These are phyloP conservation scores for Cystofilobasidium capitatum DNA, from an alignment of 768 basidiomycete species.

Conservation along the genomic window DNA sequence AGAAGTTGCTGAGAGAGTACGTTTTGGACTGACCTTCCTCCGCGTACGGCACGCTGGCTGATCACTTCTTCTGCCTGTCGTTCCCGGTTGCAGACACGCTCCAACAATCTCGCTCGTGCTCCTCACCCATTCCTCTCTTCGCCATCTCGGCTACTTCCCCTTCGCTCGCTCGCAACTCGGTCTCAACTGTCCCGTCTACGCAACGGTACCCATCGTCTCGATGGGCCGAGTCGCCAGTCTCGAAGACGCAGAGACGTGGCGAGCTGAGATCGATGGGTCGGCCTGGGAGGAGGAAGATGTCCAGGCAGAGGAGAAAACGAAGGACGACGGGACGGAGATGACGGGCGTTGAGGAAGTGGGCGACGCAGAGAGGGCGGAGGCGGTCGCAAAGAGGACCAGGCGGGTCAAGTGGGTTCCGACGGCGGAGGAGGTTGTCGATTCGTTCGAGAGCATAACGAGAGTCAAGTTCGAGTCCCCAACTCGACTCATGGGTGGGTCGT, in stretches of 20 bases:
- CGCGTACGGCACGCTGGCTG: not conserved
- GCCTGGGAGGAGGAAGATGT: constrained; percentile 20
- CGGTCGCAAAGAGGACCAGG: constrained; percentile 25
- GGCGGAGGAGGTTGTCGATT: constrained; percentile 74
- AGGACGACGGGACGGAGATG: constrained; percentile 24
- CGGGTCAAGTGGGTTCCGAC: constrained; percentile 64
- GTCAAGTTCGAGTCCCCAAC: constrained; percentile 91
- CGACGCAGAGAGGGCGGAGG: constrained; percentile 24
- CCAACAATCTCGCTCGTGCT: constrained; percentile 80
- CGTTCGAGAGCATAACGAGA: constrained; percentile 83
- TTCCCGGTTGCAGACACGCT: constrained; percentile 50
- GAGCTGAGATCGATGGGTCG: constrained; percentile 36
- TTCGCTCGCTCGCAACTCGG: constrained; percentile 73
- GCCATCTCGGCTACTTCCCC: constrained; percentile 82
- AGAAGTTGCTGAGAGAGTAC: constrained; percentile 23
- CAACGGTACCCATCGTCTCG: constrained; percentile 87
- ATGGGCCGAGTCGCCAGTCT: constrained; percentile 85
- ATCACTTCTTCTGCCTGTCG: not conserved
- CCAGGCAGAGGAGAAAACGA: constrained; percentile 2
- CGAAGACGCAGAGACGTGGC: constrained; percentile 73
- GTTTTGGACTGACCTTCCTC: not conserved
- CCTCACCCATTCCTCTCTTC: constrained; percentile 83
- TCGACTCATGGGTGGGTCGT: constrained; percentile 69
- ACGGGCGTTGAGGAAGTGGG: constrained; percentile 32
- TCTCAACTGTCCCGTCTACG: constrained; percentile 81